Percentiles rank a stretch among this genome's conserved stretches.
Conservation (phyloP, 306 rosid genomes). For the Castanea mollissima region DNA sequence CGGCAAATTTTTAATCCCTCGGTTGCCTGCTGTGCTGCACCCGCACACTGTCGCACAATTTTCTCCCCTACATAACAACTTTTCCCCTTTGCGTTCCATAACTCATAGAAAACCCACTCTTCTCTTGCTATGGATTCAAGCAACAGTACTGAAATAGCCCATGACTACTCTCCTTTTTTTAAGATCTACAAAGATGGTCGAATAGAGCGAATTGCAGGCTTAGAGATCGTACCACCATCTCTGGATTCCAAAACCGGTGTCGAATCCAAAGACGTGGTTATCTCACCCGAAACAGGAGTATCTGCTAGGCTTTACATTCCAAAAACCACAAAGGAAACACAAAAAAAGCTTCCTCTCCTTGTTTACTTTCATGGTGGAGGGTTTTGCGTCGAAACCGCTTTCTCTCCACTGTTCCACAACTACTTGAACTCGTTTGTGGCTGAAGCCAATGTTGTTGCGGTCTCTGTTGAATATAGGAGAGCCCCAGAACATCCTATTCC, state of each 20-base stretch:
- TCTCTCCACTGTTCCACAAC: conserved; percentile 47
- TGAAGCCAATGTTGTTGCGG: conserved; percentile 37
- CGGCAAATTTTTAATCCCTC: neutral
- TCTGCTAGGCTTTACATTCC: conserved; percentile 61
- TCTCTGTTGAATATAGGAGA: conserved; percentile 62
- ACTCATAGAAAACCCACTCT: neutral
- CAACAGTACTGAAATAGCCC: conserved; percentile 11
- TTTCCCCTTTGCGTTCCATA: neutral
- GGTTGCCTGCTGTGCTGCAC: no score
- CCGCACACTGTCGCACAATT: neutral
- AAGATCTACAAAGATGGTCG: conserved; percentile 65
- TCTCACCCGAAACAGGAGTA: conserved; percentile 47
- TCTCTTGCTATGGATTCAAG: conserved; percentile 28
- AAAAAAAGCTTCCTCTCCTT: conserved; percentile 56
- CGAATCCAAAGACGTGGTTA: conserved; percentile 58
- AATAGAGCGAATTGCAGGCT: conserved; percentile 39
- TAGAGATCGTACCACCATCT: conserved; percentile 37
- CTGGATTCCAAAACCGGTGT: conserved; percentile 52
- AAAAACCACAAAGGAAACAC: conserved; percentile 12
- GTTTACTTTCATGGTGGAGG: conserved; percentile 75
- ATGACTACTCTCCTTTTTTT: conserved; percentile 48
- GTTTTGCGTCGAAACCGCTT: conserved; percentile 56
- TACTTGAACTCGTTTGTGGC: conserved; percentile 39
- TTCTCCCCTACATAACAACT: neutral
- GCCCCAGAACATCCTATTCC: conserved; percentile 80